Evolutionary conservation across 495 filamentous ascomycete species (phyloP).

Genomic region (Immersiella caudata): DNA sequence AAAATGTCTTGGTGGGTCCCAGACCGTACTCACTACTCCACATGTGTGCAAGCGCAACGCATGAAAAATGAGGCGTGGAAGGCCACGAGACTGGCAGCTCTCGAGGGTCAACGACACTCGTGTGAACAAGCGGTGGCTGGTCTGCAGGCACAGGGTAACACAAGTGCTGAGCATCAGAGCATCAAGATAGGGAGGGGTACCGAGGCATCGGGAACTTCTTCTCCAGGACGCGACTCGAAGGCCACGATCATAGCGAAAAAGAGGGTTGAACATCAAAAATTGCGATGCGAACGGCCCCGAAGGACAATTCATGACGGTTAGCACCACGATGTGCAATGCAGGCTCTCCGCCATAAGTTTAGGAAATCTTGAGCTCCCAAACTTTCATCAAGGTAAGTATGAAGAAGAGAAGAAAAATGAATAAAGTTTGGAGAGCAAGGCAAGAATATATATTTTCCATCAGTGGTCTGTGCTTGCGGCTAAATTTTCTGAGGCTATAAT

Average conservation of each 20-base stretch:
- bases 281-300: constrained; percentile 23
- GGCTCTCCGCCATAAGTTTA: constrained; percentile 9
- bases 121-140: neutral
- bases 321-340: constrained; percentile 29
- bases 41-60: too few relatives aligned
- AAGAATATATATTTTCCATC: constrained; percentile 1
- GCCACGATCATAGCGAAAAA: constrained; percentile 22
- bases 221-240: constrained; percentile 19
- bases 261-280: constrained; percentile 20
- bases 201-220: constrained; percentile 12
- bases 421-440: constrained; percentile 13
- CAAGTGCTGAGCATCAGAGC: neutral
- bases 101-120: too few relatives aligned
- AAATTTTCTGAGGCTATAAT: constrained; percentile 1
- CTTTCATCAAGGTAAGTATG: constrained; percentile 37
- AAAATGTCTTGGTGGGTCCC: too few relatives aligned
- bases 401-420: constrained; percentile 30
- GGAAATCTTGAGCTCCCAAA: constrained; percentile 25
- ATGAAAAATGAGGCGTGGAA: too few relatives aligned
- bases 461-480: constrained; percentile 29
- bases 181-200: too few relatives aligned
- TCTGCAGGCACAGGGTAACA: too few relatives aligned
- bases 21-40: too few relatives aligned
- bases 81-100: too few relatives aligned
- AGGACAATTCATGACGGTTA: constrained; percentile 23